Base-by-base conservation (phyloP, 805 yeast genomes). In the Isabelozyma gotoi region DNA sequence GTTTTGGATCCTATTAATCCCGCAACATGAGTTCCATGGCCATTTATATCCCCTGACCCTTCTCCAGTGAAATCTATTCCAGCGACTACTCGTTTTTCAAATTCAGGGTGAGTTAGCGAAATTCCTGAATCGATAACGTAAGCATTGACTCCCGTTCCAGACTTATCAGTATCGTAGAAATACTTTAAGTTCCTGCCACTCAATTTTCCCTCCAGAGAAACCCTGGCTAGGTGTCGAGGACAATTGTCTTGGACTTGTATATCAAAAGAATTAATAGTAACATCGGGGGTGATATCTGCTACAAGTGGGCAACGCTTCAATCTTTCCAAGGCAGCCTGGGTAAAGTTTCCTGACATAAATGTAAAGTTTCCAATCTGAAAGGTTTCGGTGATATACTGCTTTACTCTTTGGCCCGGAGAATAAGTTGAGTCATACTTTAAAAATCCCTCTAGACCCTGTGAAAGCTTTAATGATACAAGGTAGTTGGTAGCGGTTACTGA, bases 71-170 rank as follows among this genome's bases (percentile, higher is more conserved):
- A 78, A 54, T 84, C 87, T 6, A 69, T 74, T 0, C 91, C 91
- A 45, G 63, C 58, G 5, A 49, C 52, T 6, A 84, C 88, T 42
- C 92, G 65, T 0, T 82, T 84, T 50, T 76, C 82, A 57, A 87
- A 75, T 33, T 84, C 85, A 3, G 81, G 80, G 58, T 84, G 85
- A 2, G 70, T 73, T 8, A 71, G 67, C 48, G 63, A 66, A 10
- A 87, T 80, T 2, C 99, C 98, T 1, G 96, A 85, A 62, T 91
- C 98, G 39, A 90, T 72, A 24, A 91, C 79, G 60, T 91, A 91
- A 0, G 83, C 95, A 46, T 78, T 77, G 1, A 88, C 87, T 19
- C 73, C 78, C 41, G 68, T 67, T 0, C 96, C 96, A 36, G 62
- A 60, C 19, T 60, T 60, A 0, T 63, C 60, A 0, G 57, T 57